Percentiles rank a stretch among this genome's conserved stretches.
Conservation (phyloP, 2,329 filamentous ascomycete species). For the Tolypocladium tundrense region DNA sequence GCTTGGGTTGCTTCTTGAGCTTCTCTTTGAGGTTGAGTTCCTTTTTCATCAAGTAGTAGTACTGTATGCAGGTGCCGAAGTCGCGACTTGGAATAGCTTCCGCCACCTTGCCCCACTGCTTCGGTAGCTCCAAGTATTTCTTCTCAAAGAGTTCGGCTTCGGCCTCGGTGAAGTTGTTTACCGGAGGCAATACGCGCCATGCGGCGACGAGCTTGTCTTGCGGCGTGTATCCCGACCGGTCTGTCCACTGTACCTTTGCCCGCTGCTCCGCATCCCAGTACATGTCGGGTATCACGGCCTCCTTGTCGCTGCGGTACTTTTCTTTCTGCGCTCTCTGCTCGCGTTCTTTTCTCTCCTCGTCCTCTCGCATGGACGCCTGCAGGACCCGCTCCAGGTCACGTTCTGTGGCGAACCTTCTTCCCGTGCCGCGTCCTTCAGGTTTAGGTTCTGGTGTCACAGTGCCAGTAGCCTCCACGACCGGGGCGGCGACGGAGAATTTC, state of each 20-base stretch:
- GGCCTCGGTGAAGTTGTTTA: slow-evolving; percentile 64
- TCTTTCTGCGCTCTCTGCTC: slow-evolving; percentile 55
- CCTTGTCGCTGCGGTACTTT: slow-evolving; percentile 64
- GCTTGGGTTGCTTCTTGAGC: slow-evolving; percentile 52
- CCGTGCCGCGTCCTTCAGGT: slow-evolving; percentile 42
- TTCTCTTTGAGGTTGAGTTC: slow-evolving; percentile 68
- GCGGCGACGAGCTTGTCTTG: slow-evolving; percentile 57
- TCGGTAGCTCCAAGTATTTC: slow-evolving; percentile 63
- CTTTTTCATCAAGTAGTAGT: slow-evolving; percentile 76
- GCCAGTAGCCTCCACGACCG: slow-evolving; percentile 21
- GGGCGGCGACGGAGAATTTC: slow-evolving; percentile 34
- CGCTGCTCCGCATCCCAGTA: slow-evolving; percentile 52
- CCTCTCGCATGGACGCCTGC: slow-evolving; percentile 60
- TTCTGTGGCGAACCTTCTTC: slow-evolving; percentile 57
- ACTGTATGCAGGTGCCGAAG: slow-evolving; percentile 73
- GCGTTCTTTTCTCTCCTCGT: slow-evolving; percentile 60
- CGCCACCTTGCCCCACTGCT: slow-evolving; percentile 74
- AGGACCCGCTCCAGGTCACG: slow-evolving; percentile 63
- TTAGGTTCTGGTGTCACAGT: slow-evolving; percentile 41
- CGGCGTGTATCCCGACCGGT: slow-evolving; percentile 54
- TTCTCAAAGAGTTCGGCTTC: slow-evolving; percentile 64
- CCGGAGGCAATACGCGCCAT: slow-evolving; percentile 62
- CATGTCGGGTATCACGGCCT: slow-evolving; percentile 65
- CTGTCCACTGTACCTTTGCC: slow-evolving; percentile 47
- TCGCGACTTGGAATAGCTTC: slow-evolving; percentile 56